phyloP scores from a whole-genome alignment of 1,139 yeast genomes.

The Hyphopichia wangnamkhiaoensis region DNA sequence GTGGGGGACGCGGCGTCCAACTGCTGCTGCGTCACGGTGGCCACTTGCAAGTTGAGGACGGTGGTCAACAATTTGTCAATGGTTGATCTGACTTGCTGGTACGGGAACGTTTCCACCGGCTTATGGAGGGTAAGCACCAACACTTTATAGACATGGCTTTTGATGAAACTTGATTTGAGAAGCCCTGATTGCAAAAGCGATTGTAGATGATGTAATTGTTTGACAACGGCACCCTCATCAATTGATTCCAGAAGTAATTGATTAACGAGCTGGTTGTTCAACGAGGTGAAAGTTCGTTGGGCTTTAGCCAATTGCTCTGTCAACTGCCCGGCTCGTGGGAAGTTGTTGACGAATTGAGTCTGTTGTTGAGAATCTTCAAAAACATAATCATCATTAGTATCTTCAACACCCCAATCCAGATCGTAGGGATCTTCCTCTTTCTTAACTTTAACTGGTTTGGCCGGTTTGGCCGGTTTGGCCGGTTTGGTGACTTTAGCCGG shows the following conservation, averaged over 20 bases:
- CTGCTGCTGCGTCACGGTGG: conserved; percentile 17
- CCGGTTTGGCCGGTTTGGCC: no score
- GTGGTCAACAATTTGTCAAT: conserved; percentile 24
- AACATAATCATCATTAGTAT: conserved; percentile 29
- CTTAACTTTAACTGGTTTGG: no score
- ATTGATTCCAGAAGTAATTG: conserved; percentile 16
- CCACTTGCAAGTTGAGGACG: conserved; percentile 21
- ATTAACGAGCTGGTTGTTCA: conserved; percentile 19
- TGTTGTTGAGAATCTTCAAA: conserved; percentile 37
- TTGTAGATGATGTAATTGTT: conserved; percentile 12
- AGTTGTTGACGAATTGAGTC: conserved; percentile 20
- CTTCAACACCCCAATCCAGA: conserved; percentile 49
- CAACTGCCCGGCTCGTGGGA: conserved; percentile 27
- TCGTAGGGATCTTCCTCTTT: conserved; percentile 32
- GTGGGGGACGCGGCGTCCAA: conserved; percentile 5
- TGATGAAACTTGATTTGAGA: conserved; percentile 32
- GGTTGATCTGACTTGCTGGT: conserved; percentile 18
- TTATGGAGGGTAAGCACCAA: conserved; percentile 35
- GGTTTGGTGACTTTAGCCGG: no score
- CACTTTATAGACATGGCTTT: conserved; percentile 33
- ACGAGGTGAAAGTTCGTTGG: conserved; percentile 19
- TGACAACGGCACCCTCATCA: conserved; percentile 14
- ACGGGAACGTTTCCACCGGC: conserved; percentile 20
- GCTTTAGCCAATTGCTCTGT: conserved; percentile 17
- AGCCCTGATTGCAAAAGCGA: conserved; percentile 8